Base-by-base conservation (phyloP, 306 rosid genomes). In the Castanospermum australe region DNA sequence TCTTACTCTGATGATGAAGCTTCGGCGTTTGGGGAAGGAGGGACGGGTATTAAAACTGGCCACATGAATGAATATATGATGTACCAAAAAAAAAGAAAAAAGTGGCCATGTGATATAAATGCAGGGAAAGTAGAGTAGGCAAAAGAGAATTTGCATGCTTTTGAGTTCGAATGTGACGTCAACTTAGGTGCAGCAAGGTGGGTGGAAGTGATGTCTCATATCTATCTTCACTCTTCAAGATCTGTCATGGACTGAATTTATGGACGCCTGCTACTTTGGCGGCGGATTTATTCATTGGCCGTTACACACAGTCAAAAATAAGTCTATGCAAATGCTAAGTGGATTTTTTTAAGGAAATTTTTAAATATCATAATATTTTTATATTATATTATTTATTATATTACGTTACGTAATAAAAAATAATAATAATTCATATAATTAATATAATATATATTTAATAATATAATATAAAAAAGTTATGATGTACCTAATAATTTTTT, bases 81-180 rank as follows among this genome's bases (percentile, higher is more conserved):
- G n/a, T n/a, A n/a, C n/a, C n/a, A n/a, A n/a, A n/a, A n/a, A n/a
- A n/a, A n/a, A n/a, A n/a, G n/a, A n/a, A n/a, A n/a, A n/a, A n/a
- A n/a, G n/a, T n/a, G n/a, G n/a, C n/a, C n/a, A n/a, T n/a, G 36
- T 10, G 14, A 0, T 60, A 62, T 57, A 62, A 69, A 63, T 72
- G 68, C 79, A 63, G 24, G 21, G 9, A 73, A 73, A 73, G 63
- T 25, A 25, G 51, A 73, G 63, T 25, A 25, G 51, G 55, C 10
- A 14, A 7, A 32, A 36, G 44, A 50, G 57, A 47, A 48, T 44
- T 45, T 79, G 72, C 41, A 48, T 14, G n/a, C n/a, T n/a, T n/a
- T n/a, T n/a, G n/a, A n/a, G n/a, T n/a, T n/a, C n/a, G n/a, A 39
- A 32, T 50, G 42, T 51, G 68, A 56, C 8, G 33, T 22, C 33